Base-by-base conservation (phyloP, 306 rosid species). In the Adenanthera pavonina region DNA sequence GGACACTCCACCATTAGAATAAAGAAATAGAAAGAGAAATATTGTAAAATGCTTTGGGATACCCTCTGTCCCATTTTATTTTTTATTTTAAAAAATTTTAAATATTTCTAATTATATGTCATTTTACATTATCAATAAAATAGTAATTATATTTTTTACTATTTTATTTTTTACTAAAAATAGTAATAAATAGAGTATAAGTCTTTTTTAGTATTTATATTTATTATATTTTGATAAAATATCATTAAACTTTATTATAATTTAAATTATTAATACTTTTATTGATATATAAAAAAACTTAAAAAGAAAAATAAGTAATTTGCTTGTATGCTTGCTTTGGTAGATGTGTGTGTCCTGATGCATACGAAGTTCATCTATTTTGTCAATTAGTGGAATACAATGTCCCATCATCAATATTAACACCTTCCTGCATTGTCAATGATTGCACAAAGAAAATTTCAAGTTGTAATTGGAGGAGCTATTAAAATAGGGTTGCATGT, bases 1-100 rank as follows among this genome's bases (percentile, higher is more conserved):
- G 54, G 36, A 34, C 65, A 20, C 19, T 57, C 65, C 10, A 7
- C 11, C 67, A 57, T 49, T 77, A n/a, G 15, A n/a, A 13, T 86
- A 73, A 69, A 75, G 16, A 69, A 78, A 78, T 74, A 59, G 36
- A n/a, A n/a, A n/a, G n/a, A n/a, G n/a, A n/a, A n/a, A n/a, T n/a
- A n/a, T n/a, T n/a, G n/a, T n/a, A n/a, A n/a, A n/a, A n/a, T n/a
- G n/a, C n/a, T n/a, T n/a, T n/a, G n/a, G n/a, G n/a, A n/a, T n/a
- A n/a, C n/a, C n/a, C n/a, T n/a, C n/a, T n/a, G n/a, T n/a, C n/a
- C n/a, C n/a, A n/a, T n/a, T n/a, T n/a, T n/a, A n/a, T n/a, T n/a
- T n/a, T n/a, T n/a, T n/a, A 46, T 7, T 78, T 74, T 78, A 72
- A 78, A 81, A 38, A 72, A 60, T 44, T 78, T 65, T 44, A 19